A percentile compares a stretch with the other conserved stretches of the same genome.
Evolutionary conservation across 169 alveolate species (phyloP).

Genomic region (Plasmodium sp.): DNA sequence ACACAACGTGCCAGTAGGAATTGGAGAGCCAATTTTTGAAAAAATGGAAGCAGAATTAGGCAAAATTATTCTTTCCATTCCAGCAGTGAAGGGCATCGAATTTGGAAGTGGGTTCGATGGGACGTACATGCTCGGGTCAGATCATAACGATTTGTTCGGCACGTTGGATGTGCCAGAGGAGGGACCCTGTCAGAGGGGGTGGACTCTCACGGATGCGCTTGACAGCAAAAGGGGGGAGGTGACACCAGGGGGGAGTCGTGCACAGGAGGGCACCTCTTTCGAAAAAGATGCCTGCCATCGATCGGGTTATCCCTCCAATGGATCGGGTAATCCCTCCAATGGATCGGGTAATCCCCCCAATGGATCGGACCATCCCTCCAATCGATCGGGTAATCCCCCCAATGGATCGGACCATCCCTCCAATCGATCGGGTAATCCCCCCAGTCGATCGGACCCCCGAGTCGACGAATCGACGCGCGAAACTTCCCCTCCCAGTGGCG

Average conservation of each 20-base stretch:
- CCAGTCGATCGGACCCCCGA: background rate
- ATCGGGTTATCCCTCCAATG: background rate
- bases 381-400: background rate
- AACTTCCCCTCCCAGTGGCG: background rate
- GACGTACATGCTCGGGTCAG: conserved; percentile 37
- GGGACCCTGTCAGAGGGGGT: background rate
- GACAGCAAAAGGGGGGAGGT: background rate
- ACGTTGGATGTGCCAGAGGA: background rate
- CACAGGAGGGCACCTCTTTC: background rate
- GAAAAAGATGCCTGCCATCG: background rate
- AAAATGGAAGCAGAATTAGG: conserved; percentile 44
- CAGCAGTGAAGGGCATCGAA: conserved; percentile 47
- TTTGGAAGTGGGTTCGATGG: conserved; percentile 52
- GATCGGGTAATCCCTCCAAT: background rate
- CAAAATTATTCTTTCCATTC: conserved; percentile 45
- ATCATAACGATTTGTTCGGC: conserved; percentile 32
- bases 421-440: background rate
- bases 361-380: background rate
- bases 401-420: background rate
- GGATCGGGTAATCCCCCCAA: background rate
- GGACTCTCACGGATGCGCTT: background rate
- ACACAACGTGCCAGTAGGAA: conserved; percentile 29
- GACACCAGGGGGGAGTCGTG: background rate
- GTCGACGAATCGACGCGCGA: background rate
- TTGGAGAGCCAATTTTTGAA: conserved; percentile 58